phyloP scores from a whole-genome alignment of 352 stramenopile species.

The Globisporangium okanoganense region DNA sequence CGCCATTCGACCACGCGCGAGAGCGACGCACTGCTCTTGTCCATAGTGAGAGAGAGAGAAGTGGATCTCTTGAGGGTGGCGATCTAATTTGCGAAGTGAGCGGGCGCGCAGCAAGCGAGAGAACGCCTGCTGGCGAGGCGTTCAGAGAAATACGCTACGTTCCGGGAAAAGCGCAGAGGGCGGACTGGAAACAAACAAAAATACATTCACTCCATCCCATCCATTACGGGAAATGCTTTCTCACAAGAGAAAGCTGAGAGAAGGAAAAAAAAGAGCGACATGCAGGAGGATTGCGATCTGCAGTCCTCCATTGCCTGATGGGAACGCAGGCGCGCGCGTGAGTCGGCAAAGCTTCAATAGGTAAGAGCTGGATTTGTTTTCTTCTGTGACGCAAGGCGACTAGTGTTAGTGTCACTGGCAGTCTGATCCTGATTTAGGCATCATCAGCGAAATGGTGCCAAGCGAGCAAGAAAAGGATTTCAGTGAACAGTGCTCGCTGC shows the following conservation, averaged over 20 bases:
- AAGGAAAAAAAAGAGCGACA: neutral
- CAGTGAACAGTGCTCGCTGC: too few species aligned
- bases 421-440: too few species aligned
- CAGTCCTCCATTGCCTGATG: too few species aligned
- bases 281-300: neutral
- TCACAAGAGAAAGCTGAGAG: too few species aligned
- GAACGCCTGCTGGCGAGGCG: neutral
- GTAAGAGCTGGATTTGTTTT: too few species aligned
- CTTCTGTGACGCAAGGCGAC: too few species aligned
- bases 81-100: constrained; percentile 1
- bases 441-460: too few species aligned
- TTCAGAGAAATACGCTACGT: neutral
- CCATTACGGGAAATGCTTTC: neutral
- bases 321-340: too few species aligned
- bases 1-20: constrained; percentile 9
- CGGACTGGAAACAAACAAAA: neutral
- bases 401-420: too few species aligned
- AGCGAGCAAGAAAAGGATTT: too few species aligned
- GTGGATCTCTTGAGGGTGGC: neutral
- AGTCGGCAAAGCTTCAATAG: too few species aligned
- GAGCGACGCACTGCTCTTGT: neutral
- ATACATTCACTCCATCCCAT: neutral
- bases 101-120: neutral
- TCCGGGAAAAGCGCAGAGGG: neutral
- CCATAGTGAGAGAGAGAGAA: neutral